Conservation (phyloP, 345 rosid genomes). For the Bruguiera parviflora region DNA sequence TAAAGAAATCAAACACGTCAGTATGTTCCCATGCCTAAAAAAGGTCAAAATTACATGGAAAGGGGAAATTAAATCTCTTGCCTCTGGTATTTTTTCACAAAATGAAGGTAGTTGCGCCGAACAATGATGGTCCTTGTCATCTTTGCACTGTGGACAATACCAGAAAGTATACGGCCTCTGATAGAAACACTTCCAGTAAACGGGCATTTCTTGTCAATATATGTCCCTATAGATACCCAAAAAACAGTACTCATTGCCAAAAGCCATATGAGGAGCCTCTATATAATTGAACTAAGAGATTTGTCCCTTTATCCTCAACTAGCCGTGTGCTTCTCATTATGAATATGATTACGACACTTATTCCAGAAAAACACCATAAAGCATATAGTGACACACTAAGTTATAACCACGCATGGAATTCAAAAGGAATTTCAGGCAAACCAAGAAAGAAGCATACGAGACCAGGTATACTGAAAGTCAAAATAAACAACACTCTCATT, state of each 20-base stretch:
- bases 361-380: too few species aligned
- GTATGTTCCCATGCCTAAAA: not conserved
- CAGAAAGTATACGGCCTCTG: slow-evolving; percentile 85
- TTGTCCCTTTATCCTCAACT: not conserved
- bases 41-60: not conserved
- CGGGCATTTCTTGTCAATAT: slow-evolving; percentile 81
- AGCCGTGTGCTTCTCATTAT: too few species aligned
- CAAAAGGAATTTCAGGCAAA: too few species aligned
- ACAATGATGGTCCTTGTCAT: slow-evolving; percentile 87
- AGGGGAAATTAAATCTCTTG: not conserved
- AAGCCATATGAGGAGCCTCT: not conserved
- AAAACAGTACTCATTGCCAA: not conserved
- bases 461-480: too few species aligned
- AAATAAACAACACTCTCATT: too few species aligned
- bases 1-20: not conserved
- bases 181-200: slow-evolving; percentile 80
- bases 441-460: too few species aligned
- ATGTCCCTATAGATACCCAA: slow-evolving; percentile 43
- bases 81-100: slow-evolving; percentile 86
- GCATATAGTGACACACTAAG: too few species aligned
- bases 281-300: not conserved
- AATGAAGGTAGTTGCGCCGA: slow-evolving; percentile 80
- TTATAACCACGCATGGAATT: too few species aligned
- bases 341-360: too few species aligned
- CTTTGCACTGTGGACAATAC: slow-evolving; percentile 88